These are phyloP conservation scores for Plasmopara muralis DNA, from an alignment of 352 stramenopile species.

Conservation along the genomic window DNA sequence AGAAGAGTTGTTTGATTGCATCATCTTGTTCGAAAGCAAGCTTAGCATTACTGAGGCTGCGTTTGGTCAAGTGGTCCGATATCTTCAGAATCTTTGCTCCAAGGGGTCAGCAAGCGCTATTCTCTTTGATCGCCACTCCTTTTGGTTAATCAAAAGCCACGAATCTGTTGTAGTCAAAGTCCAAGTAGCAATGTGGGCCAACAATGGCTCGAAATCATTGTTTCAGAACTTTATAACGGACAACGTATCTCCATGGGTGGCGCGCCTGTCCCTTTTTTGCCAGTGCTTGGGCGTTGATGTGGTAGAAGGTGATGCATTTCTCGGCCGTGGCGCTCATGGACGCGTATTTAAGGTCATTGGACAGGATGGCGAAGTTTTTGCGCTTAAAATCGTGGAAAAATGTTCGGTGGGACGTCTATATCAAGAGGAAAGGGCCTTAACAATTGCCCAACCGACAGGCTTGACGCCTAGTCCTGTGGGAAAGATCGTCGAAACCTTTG, in stretches of 20 bases:
- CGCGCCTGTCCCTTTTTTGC: not conserved
- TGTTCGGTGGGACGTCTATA: slow-evolving; percentile 3
- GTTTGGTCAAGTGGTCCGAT: slow-evolving; percentile 3
- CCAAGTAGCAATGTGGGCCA: not conserved
- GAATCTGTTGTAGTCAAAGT: slow-evolving; percentile 4
- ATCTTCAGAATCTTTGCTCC: slow-evolving; percentile 1
- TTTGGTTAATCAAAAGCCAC: slow-evolving; percentile 3
- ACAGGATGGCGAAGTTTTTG: not conserved
- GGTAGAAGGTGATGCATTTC: slow-evolving; percentile 4
- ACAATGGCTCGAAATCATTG: slow-evolving; percentile 2
- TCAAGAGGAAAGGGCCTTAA: slow-evolving; percentile 18
- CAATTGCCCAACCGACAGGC: slow-evolving; percentile 16
- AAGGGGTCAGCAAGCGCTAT: slow-evolving; percentile 1
- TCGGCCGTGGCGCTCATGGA: slow-evolving; percentile 1
- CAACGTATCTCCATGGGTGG: slow-evolving; percentile 3
- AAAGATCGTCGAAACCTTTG: slow-evolving; percentile 17
- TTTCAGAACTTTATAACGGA: slow-evolving; percentile 3
- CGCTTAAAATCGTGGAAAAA: slow-evolving; percentile 4
- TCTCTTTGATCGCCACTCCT: slow-evolving; percentile 4
- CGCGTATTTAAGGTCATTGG: slow-evolving; percentile 3
- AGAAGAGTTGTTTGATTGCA: slow-evolving; percentile 2
- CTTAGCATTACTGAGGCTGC: not conserved
- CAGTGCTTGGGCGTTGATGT: slow-evolving; percentile 1
- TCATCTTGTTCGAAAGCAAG: slow-evolving; percentile 4
- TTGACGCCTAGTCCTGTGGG: slow-evolving; percentile 20